These are phyloP conservation scores for Pythium sp. DNA, from an alignment of 352 stramenopile genomes.

Conservation along the genomic window DNA sequence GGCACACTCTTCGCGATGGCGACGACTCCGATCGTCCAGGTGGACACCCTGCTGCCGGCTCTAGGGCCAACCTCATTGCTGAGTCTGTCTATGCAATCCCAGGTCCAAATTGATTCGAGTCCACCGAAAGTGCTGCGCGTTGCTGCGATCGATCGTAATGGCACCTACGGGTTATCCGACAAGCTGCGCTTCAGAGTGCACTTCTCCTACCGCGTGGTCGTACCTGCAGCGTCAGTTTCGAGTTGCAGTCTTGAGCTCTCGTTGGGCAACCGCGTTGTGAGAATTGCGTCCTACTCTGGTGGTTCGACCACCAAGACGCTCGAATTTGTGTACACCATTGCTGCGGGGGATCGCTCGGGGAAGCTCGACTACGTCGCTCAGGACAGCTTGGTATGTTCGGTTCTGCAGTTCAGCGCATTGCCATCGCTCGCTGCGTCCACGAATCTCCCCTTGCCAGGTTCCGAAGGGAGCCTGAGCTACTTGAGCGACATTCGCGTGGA, in stretches of 20 bases:
- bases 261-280: slow-evolving; percentile 30
- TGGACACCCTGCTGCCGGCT: slow-evolving; percentile 29
- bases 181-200: slow-evolving; percentile 34
- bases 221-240: slow-evolving; percentile 1
- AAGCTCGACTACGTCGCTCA: slow-evolving; percentile 48
- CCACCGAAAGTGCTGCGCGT: slow-evolving; percentile 41
- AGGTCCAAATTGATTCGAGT: slow-evolving; percentile 33
- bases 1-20: slow-evolving; percentile 42
- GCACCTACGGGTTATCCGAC: slow-evolving; percentile 46
- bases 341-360: slow-evolving; percentile 38
- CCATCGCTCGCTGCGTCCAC: slow-evolving; percentile 41
- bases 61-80: slow-evolving; percentile 18
- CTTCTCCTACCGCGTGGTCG: slow-evolving; percentile 57
- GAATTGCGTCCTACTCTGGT: slow-evolving; percentile 41
- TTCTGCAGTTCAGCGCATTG: slow-evolving; percentile 48
- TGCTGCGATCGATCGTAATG: slow-evolving; percentile 25
- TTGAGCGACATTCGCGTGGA: slow-evolving; percentile 42
- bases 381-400: slow-evolving; percentile 37
- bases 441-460: slow-evolving; percentile 40
- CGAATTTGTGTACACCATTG: slow-evolving; percentile 57
- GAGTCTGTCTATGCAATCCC: slow-evolving; percentile 42
- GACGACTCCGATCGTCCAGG: slow-evolving; percentile 35
- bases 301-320: slow-evolving; percentile 44
- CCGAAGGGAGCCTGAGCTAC: slow-evolving; percentile 37
- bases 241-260: slow-evolving; percentile 43